Evolutionary conservation across 192 early-diverging fungal species (phyloP), one percentile per base, ranked within the genome.

Genomic region (Geranomyces michiganensis): DNA sequence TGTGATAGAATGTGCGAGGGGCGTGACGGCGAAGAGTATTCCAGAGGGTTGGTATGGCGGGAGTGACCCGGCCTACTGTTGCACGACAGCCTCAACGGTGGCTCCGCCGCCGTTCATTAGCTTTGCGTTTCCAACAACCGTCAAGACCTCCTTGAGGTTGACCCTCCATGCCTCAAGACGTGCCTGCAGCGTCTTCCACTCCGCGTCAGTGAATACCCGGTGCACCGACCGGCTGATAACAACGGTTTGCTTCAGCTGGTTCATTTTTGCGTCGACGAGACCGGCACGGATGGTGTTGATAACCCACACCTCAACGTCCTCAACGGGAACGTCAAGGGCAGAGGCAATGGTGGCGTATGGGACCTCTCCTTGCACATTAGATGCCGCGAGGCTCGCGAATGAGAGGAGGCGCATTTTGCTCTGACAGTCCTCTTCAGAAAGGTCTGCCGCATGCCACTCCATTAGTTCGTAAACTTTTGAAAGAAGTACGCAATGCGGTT

Each of bases 281-380:
- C 93, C 92, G 29, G 92, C 89, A 44, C 94, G 91, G 58, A 99
- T 95, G 13, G 89, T 75, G 74, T 95, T 92, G 76, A 98, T 96
- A 22, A 94, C 88, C 94, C 94, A 98, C 83, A 94, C 77, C 84
- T 98, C 96, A 13, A 98, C 94, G 31, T 96, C 92, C 19, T 82
- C 85, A 62, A 87, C 87, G 15, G 83, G 77, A 59, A 98, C 87
- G 58, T 87, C 87, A 32, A 98, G 82, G 2, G 88, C 89, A 58
- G 82, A 77, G 46, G 92, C 86, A 56, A 98, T 88, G n/a, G 82
- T 76, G 56, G 72, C 63, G 76, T 95, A 96, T 44, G 88, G 78
- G 72, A 98, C 80, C 56, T 86, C 85, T 41, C 69, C 62, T 56
- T 88, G 75, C 45, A 94, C 78, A 62, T 90, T 83, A 44, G 83